Conservation (phyloP, 2,329 filamentous ascomycete species). For the Epichloe amarillans region DNA sequence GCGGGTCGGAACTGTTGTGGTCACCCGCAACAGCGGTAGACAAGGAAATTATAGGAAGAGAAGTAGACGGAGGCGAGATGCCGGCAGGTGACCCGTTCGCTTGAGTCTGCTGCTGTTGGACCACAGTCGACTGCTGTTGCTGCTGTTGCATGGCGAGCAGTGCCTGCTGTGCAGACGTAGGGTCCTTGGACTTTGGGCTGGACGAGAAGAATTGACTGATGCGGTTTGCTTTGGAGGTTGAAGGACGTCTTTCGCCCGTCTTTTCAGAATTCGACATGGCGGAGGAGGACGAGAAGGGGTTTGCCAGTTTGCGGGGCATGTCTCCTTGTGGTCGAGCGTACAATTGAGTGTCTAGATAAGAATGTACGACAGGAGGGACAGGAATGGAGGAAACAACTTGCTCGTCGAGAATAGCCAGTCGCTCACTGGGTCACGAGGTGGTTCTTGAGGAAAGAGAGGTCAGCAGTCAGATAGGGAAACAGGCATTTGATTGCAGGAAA, state of each 20-base stretch:
- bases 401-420: neutral
- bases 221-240: constrained; percentile 58
- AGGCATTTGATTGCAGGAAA: neutral
- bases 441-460: constrained; percentile 2
- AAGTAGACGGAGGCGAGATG: constrained; percentile 59
- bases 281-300: constrained; percentile 40
- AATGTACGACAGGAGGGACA: neutral
- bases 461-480: neutral
- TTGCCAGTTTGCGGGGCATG: constrained; percentile 47
- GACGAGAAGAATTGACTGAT: constrained; percentile 74
- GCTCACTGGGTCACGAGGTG: neutral
- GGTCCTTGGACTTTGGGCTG: constrained; percentile 61
- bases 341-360: neutral
- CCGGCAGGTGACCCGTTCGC: constrained; percentile 39
- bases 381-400: neutral
- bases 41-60: constrained; percentile 80
- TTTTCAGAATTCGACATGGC: constrained; percentile 35
- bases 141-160: constrained; percentile 52
- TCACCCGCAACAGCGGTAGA: constrained; percentile 73
- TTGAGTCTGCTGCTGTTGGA: constrained; percentile 6
- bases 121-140: constrained; percentile 4
- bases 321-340: constrained; percentile 17
- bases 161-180: constrained; percentile 51
- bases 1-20: constrained; percentile 54
- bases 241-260: constrained; percentile 42